Base-by-base conservation (phyloP, 257 asterid genomes). In the Ilex aquifolium region DNA sequence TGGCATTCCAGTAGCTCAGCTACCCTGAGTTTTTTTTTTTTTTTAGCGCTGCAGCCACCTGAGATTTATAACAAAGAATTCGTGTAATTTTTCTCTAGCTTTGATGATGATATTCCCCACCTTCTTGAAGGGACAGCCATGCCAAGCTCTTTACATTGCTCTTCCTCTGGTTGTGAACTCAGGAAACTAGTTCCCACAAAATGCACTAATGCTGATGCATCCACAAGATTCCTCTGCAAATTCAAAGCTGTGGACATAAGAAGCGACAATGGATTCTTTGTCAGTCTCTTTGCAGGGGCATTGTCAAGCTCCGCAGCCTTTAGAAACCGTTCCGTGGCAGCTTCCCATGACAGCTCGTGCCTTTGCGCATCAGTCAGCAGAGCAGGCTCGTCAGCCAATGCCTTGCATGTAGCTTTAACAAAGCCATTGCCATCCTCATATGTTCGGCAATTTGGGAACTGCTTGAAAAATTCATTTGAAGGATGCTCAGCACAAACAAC, bases 311-410 rank as follows among this genome's bases (percentile, higher is more conserved):
- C 70, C 13, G 96, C 94, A 73, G 75, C 78, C 63, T 77, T 64
- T 31, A 93, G 76, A 80, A 93, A 93, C 61, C 99, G 79, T 21
- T 85, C 84, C 6, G 96, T 93, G 31, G 99, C 99, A 27, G 99
- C 90, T 67, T 90, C 97, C 99, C 99, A 93, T 31, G 97, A 93
- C 60, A 93, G 90, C 77, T 86, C 86, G 13, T 87, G 95, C 82
- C 69, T 81, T 62, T 87, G 97, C 5, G 74, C 85, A 58, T 84
- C 86, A 10, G 95, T 81, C 52, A 84, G 67, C 0, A 86, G 90
- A 49, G 87, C 78, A 63, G 97, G 99, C 65, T 82, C 82, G 62
- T 90, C 96, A 56, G 80, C 62, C 66, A 90, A 68, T 3, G 99
- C 96, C 72, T 80, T 64, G 62, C 44, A 52, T 56, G 87, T 84